phyloP scores from a whole-genome alignment of 495 filamentous ascomycete species.

The Aspergillus asperescens region DNA sequence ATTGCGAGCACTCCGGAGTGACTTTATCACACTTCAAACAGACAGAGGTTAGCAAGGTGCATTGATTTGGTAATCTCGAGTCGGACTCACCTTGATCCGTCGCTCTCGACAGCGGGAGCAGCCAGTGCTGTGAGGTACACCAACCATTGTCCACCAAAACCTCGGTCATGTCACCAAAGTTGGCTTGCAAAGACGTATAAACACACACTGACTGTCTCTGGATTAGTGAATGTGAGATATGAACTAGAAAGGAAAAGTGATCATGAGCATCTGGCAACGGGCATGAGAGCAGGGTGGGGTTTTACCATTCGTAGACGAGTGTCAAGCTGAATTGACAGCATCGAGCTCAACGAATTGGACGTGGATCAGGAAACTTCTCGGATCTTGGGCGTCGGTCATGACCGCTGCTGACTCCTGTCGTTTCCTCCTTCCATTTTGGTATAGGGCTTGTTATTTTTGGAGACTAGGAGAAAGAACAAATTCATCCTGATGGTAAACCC shows the following conservation, averaged over 20 bases:
- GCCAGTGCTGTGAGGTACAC: constrained; percentile 37
- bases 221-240: background rate
- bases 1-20: constrained; percentile 32
- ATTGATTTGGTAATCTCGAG: background rate
- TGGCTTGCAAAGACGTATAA: background rate
- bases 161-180: background rate
- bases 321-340: background rate
- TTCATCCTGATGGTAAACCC: background rate
- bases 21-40: constrained; percentile 29
- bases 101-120: constrained; percentile 35
- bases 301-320: background rate
- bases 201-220: background rate
- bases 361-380: background rate
- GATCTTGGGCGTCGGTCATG: background rate
- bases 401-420: background rate
- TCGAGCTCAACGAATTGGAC: background rate
- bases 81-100: constrained; percentile 31
- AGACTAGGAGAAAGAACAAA: background rate
- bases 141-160: constrained; percentile 26
- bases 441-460: constrained; percentile 11
- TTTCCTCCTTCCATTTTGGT: background rate
- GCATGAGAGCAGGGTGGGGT: background rate
- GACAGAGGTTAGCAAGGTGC: background rate
- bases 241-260: background rate
- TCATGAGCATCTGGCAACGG: background rate